phyloP scores from a whole-genome alignment of 371 early-diverging fungal genomes.

The Circinella umbellata region DNA sequence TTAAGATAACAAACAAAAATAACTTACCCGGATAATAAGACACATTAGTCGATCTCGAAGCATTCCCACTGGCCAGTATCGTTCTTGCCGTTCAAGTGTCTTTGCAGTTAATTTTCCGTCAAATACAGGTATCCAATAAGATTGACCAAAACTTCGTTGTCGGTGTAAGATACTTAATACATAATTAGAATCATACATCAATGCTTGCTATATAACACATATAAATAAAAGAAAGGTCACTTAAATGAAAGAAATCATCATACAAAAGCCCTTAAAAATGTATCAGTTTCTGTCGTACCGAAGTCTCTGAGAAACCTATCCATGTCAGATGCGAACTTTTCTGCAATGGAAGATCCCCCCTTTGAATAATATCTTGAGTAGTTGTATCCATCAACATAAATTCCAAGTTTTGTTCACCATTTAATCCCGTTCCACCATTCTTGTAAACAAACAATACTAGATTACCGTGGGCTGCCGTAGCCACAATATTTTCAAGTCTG shows the following conservation, averaged over 20 bases:
- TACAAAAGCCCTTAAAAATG: no score
- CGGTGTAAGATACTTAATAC: slow-evolving; percentile 64
- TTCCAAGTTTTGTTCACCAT: slow-evolving; percentile 60
- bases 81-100: slow-evolving; percentile 35
- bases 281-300: slow-evolving; percentile 37
- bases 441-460: slow-evolving; percentile 40
- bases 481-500: slow-evolving; percentile 69
- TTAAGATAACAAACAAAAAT: neutral
- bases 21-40: slow-evolving; percentile 63
- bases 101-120: slow-evolving; percentile 52
- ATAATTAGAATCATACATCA: slow-evolving; percentile 71
- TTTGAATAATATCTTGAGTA: slow-evolving; percentile 60
- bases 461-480: slow-evolving; percentile 61
- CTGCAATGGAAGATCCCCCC: slow-evolving; percentile 69
- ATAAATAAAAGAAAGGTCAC: neutral
- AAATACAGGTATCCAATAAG: slow-evolving; percentile 78
- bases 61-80: slow-evolving; percentile 83
- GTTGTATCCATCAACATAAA: slow-evolving; percentile 73
- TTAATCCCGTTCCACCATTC: slow-evolving; percentile 26
- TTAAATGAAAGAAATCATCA: neutral
- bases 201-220: slow-evolving; percentile 55
- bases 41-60: slow-evolving; percentile 65
- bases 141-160: slow-evolving; percentile 63
- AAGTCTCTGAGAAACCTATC: slow-evolving; percentile 85
- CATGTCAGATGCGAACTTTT: slow-evolving; percentile 71